phyloP scores from a whole-genome alignment of 2,329 filamentous ascomycete species.

The Gaeumannomyces sp. region DNA sequence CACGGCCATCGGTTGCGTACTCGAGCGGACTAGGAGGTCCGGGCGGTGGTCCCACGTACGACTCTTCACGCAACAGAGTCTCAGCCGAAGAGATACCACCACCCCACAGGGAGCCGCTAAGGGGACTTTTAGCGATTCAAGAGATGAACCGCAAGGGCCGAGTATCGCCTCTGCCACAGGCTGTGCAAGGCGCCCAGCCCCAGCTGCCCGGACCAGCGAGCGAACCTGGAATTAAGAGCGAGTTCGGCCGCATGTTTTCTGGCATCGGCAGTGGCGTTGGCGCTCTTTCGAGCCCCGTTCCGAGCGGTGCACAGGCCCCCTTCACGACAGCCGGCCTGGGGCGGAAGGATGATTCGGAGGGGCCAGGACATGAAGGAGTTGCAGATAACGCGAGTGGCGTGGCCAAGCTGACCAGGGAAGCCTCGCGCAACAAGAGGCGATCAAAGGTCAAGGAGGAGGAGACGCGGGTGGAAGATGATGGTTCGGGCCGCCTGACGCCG shows the following conservation, averaged over 20 bases:
- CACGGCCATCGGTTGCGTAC: conserved; percentile 45
- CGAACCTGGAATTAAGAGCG: conserved; percentile 87
- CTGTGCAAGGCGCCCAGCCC: conserved; percentile 84
- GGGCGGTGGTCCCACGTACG: conserved; percentile 31
- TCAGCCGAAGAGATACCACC: conserved; percentile 47
- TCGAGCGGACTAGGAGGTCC: conserved; percentile 28
- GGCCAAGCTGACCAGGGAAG: conserved; percentile 26
- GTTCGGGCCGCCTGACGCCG: conserved; percentile 55
- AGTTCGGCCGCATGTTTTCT: conserved; percentile 91
- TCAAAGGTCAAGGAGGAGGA: conserved; percentile 71
- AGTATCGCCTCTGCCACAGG: conserved; percentile 83
- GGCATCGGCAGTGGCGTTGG: conserved; percentile 66
- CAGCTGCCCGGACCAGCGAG: conserved; percentile 71
- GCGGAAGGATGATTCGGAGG: conserved; percentile 48
- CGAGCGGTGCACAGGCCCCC: conserved; percentile 35
- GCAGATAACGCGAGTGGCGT: conserved; percentile 31
- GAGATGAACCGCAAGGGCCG: conserved; percentile 76
- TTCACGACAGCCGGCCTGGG: conserved; percentile 39
- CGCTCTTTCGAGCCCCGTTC: conserved; percentile 45
- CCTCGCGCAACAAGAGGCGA: conserved; percentile 52
- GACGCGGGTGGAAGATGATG: conserved; percentile 58
- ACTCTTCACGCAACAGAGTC: conserved; percentile 34
- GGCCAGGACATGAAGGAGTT: conserved; percentile 36
- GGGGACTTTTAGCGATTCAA: conserved; percentile 71
- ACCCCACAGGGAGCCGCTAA: conserved; percentile 45